These are phyloP conservation scores for Cladobotryum mycophilum DNA, from an alignment of 2,329 filamentous ascomycete genomes.

Conservation along the genomic window DNA sequence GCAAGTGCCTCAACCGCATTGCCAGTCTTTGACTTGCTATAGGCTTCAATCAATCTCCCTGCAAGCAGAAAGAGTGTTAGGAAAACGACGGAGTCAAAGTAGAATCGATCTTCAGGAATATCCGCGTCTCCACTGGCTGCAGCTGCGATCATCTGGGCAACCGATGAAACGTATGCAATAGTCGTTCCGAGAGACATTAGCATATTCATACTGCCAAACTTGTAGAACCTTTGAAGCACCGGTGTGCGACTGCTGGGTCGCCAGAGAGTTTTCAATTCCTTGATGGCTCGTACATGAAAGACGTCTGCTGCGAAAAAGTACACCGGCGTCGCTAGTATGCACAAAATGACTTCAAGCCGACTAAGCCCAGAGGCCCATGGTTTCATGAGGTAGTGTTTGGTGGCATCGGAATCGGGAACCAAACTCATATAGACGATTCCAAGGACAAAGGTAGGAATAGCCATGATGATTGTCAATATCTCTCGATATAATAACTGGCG, in stretches of 20 bases:
- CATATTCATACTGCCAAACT: conserved; percentile 97
- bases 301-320: conserved; percentile 83
- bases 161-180: conserved; percentile 78
- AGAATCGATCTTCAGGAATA: conserved; percentile 49
- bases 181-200: conserved; percentile 83
- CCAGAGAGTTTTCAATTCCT: conserved; percentile 76
- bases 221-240: conserved; percentile 69
- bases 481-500: conserved; percentile 63
- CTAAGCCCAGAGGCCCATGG: conserved; percentile 67
- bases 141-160: conserved; percentile 66
- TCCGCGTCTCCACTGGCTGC: conserved; percentile 40
- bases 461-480: conserved; percentile 59
- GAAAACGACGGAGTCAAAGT: conserved; percentile 92
- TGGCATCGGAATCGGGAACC: conserved; percentile 50
- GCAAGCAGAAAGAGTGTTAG: conserved; percentile 78
- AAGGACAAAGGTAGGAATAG: conserved; percentile 78
- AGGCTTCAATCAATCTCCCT: conserved; percentile 73
- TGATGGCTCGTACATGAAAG: conserved; percentile 73
- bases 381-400: conserved; percentile 61
- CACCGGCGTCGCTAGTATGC: conserved; percentile 75
- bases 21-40: conserved; percentile 85
- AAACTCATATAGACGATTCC: conserved; percentile 90
- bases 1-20: conserved; percentile 77
- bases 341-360: conserved; percentile 71
- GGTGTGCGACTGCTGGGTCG: conserved; percentile 66